Evolutionary conservation across 495 filamentous ascomycete genomes (phyloP), one percentile per base, ranked within the genome.

Genomic region (Filosporella fistucella): DNA sequence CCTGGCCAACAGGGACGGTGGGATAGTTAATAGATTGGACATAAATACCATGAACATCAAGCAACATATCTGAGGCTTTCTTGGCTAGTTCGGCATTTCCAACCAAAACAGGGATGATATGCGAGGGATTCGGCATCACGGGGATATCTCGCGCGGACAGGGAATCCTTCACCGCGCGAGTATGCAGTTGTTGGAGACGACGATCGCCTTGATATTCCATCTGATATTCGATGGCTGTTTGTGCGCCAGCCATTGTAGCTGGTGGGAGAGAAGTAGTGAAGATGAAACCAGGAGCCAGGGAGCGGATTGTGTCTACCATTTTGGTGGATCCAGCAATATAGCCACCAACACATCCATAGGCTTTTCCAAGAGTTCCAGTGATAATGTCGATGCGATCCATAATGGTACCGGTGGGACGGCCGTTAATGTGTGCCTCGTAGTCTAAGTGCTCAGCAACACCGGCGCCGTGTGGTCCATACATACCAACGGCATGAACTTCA

Each of bases 11-110:
- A 1, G 93, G 93, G 1, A 98, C 93, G 44, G 93, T 98, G 6
- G 93, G 93, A 68, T 97, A 98, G 70, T 98, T 98, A 76, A 98
- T 97, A 47, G 88, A 88, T 67, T 98, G 93, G 12, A 98, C 93
- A 60, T 98, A 97, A 65, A 98, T 97, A 37, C 80, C 80, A 66
- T 93, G 84, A 47, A 93, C 81, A 50, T 88, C 81, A 8, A 98
- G 73, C 6, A 96, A 81, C 61, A 90, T 78, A 63, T 98, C 93
- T 22, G 82, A 89, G 6, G 94, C 93, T 56, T 82, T 68, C 70
- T 89, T 94, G 35, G 93, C 93, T n/a, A 95, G 70, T 64, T 91
- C 91, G 25, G 94, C 93, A 58, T 91, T 89, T 25, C 93, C 93
- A 35, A 98, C 93, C 6, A 98, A 76, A 35, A 96, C 78, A 11